Evolutionary conservation across 768 basidiomycete genomes (phyloP), one percentile per base, ranked within the genome.

Genomic region (Russula lepida): DNA sequence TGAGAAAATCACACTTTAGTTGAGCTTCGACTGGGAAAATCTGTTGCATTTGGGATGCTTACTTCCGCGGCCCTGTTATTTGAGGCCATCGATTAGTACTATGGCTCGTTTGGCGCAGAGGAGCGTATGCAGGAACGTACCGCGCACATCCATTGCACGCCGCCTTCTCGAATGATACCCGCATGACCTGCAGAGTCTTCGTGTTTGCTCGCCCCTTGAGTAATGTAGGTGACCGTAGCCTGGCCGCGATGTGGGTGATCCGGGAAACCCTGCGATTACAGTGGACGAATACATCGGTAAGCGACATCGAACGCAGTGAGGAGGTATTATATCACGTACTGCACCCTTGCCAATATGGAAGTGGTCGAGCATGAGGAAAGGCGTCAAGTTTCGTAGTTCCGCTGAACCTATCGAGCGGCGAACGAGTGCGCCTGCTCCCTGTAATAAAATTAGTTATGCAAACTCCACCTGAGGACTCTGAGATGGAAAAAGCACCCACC

Each of bases 71-170:
- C 81, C 81, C 78, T 76, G 47, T 8, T 0, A 43, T 25, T 4
- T n/a, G 2, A 33, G 3, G 23, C 30, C 47, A 60, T 67, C 30
- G 49, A 60, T 67, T 46, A 62, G 60, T 41, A 41, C 15, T 6
- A 27, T 28, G 15, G 15, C 7, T 15, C 33, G 27, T 23, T 27
- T 13, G 13, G 8, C 17, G 23, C 8, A 41, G 7, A 27, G 21
- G 37, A 60, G 12, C 50, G 1, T 21, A 15, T 27, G 21, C 23
- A 55, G 55, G 54, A 35, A 72, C 82, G 74, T 59, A 86, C 88
- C 15, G 88, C 88, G 71, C 81, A 85, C 94, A 95, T 95, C 92
- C 94, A 97, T 69, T 98, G 95, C 2, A 97, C 86, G 52, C 93
- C 95, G 4, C 95, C 95, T 9, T 85, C 70, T 43, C 81, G 73